Evolutionary conservation across 495 filamentous ascomycete species (phyloP).

Genomic region (Glonium stellatum): DNA sequence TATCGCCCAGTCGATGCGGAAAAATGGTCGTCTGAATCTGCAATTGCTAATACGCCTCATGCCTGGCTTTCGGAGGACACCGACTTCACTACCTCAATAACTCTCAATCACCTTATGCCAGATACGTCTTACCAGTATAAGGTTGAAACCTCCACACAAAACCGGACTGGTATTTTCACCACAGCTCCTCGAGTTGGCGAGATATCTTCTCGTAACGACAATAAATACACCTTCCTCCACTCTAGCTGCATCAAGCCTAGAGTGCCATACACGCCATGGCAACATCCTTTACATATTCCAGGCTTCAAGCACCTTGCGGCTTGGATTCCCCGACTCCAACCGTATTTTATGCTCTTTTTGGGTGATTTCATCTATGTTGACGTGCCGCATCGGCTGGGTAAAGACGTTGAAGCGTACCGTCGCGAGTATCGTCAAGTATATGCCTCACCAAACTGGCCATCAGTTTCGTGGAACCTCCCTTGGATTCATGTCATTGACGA

Average conservation of each 20-base stretch:
- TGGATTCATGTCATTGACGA: constrained; percentile 97
- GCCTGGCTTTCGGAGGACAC: constrained; percentile 62
- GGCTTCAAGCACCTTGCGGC: constrained; percentile 65
- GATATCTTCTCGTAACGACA: constrained; percentile 41
- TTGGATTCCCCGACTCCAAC: constrained; percentile 53
- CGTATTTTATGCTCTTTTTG: constrained; percentile 93
- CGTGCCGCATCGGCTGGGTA: constrained; percentile 72
- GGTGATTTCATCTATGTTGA: constrained; percentile 99
- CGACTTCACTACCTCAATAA: constrained; percentile 69
- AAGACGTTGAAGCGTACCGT: constrained; percentile 65
- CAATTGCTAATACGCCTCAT: constrained; percentile 44
- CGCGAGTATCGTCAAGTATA: constrained; percentile 91
- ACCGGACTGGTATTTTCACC: constrained; percentile 67
- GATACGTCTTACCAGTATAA: constrained; percentile 70
- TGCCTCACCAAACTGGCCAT: constrained; percentile 79
- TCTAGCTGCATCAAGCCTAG: constrained; percentile 85
- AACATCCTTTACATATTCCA: constrained; percentile 72
- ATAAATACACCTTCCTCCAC: constrained; percentile 77
- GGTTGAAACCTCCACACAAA: constrained; percentile 56
- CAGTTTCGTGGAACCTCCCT: constrained; percentile 61
- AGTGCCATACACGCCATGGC: constrained; percentile 77
- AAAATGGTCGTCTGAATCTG: constrained; percentile 32
- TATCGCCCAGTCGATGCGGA: constrained; percentile 43
- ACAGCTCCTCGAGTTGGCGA: constrained; percentile 62
- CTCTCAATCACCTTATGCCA: constrained; percentile 47